Percentiles rank a stretch among this genome's conserved stretches.
Evolutionary conservation across 2,329 filamentous ascomycete species (phyloP).

Genomic region (Fusarium humuli): DNA sequence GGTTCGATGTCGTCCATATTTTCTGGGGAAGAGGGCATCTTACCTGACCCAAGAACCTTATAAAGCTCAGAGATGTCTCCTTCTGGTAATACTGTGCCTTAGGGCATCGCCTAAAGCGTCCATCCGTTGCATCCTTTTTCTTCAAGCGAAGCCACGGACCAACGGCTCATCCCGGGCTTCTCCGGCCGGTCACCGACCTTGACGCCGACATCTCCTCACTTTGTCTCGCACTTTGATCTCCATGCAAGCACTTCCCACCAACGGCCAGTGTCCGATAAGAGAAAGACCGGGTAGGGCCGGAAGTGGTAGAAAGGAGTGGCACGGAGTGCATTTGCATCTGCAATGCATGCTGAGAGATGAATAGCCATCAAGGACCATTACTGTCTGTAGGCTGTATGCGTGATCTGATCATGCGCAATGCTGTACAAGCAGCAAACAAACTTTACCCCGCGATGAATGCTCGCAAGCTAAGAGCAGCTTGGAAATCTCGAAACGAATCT

Average conservation of each 20-base stretch:
- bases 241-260: constrained; percentile 36
- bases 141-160: constrained; percentile 40
- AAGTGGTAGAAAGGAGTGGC: constrained; percentile 11
- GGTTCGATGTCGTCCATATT: constrained; percentile 46
- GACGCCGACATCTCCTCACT: constrained; percentile 24
- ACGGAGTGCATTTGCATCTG: constrained; percentile 10
- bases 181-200: constrained; percentile 25
- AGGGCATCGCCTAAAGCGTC: constrained; percentile 21
- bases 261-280: constrained; percentile 19
- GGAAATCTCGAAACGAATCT: not conserved
- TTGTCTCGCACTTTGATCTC: constrained; percentile 1
- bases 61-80: constrained; percentile 31
- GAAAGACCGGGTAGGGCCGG: constrained; percentile 30
- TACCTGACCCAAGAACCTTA: constrained; percentile 21
- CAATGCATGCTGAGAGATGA: constrained; percentile 4
- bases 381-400: not conserved
- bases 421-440: constrained; percentile 2
- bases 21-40: constrained; percentile 40
- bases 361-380: not conserved
- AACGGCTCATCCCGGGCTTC: constrained; percentile 42
- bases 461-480: constrained; percentile 14
- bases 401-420: constrained; percentile 33
- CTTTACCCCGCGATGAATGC: constrained; percentile 10
- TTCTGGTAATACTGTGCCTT: constrained; percentile 32
- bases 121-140: constrained; percentile 14